These are phyloP conservation scores for Monotropa hypopitys DNA, from an alignment of 179 eudicot species.

Conservation along the genomic window DNA sequence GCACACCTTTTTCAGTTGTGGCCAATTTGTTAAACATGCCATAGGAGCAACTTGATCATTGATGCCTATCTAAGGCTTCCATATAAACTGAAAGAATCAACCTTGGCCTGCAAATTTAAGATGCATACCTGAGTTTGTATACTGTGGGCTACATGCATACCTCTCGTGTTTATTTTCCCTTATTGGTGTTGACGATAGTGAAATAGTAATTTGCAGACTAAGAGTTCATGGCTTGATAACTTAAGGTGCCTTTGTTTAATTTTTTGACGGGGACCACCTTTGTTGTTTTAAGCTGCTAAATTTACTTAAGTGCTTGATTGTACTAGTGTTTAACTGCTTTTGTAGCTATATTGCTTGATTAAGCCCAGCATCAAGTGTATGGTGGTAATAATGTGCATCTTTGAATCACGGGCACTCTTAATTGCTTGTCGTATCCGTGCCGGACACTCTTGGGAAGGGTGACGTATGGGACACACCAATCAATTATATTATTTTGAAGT, in stretches of 20 bases:
- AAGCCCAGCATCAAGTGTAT: background rate
- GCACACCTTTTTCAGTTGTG: background rate
- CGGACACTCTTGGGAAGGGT: no score
- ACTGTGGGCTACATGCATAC: background rate
- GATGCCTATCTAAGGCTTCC: background rate
- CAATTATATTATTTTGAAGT: no score
- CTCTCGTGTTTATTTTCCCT: background rate
- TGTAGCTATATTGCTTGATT: background rate
- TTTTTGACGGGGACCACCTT: background rate
- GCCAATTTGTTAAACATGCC: background rate
- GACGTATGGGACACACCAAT: no score
- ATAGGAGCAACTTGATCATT: background rate
- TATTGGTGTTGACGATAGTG: background rate
- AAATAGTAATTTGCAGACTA: background rate
- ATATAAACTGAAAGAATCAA: background rate
- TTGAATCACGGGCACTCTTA: no score
- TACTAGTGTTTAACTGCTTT: background rate
- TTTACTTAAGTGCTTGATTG: background rate
- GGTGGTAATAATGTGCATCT: background rate
- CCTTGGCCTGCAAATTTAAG: background rate
- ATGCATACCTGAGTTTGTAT: background rate
- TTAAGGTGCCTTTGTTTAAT: background rate
- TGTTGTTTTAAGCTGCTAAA: background rate
- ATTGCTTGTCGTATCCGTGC: no score
- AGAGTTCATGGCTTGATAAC: background rate